A percentile compares a stretch with the other conserved stretches of the same genome.
Conservation (phyloP, 2,329 filamentous ascomycete genomes). For the Sclerotinia nivalis region DNA sequence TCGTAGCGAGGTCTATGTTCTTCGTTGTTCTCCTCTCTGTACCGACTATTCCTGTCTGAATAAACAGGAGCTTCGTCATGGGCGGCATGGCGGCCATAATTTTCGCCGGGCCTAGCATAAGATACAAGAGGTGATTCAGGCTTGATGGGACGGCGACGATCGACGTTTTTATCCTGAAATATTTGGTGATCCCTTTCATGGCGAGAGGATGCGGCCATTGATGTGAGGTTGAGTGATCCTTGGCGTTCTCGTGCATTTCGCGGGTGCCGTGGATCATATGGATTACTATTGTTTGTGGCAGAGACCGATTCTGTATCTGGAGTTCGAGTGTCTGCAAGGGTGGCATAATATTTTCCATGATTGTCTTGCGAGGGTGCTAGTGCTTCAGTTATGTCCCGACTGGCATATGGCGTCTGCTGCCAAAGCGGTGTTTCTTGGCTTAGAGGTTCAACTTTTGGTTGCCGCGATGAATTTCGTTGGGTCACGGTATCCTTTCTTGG, state of each 20-base stretch:
- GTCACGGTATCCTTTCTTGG: conserved; percentile 5
- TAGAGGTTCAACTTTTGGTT: conserved; percentile 13
- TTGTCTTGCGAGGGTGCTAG: conserved; percentile 39
- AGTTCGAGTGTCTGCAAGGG: conserved; percentile 23
- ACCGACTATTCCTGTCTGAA: conserved; percentile 26
- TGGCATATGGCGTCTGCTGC: conserved; percentile 19
- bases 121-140: background rate
- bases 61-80: conserved; percentile 31
- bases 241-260: conserved; percentile 27
- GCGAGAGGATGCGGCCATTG: conserved; percentile 1
- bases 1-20: conserved; percentile 31
- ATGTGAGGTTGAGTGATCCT: conserved; percentile 3
- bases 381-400: conserved; percentile 24
- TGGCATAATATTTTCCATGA: conserved; percentile 39
- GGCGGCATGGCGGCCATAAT: conserved; percentile 29
- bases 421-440: background rate
- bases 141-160: background rate
- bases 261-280: conserved; percentile 37
- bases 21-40: conserved; percentile 30
- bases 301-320: conserved; percentile 25
- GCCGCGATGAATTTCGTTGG: conserved; percentile 5
- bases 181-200: background rate
- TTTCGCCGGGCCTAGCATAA: conserved; percentile 23
- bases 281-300: conserved; percentile 29
- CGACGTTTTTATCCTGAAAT: background rate